phyloP scores from a whole-genome alignment of 2,329 filamentous ascomycete genomes.

The Cladosporium sp. region DNA sequence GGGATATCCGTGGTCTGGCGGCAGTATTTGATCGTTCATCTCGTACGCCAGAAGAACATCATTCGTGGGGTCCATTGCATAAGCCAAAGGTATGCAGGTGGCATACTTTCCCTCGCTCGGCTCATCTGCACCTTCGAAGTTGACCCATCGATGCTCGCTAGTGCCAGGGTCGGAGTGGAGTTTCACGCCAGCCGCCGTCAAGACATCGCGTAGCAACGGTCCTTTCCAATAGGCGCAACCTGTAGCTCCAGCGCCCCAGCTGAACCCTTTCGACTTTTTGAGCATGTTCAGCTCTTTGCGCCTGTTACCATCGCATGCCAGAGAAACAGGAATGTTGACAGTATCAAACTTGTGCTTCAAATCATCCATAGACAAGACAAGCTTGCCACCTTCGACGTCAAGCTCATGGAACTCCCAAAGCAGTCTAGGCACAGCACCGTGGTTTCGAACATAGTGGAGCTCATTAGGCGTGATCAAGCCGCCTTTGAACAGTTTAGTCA shows the following conservation, averaged over 20 bases:
- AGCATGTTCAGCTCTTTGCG: slow-evolving; percentile 56
- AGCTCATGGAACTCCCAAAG: slow-evolving; percentile 55
- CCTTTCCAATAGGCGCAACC: slow-evolving; percentile 56
- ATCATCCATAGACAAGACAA: slow-evolving; percentile 47
- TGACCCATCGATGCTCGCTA: slow-evolving; percentile 44
- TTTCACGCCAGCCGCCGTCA: slow-evolving; percentile 44
- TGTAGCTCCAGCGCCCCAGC: slow-evolving; percentile 48
- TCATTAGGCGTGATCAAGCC: slow-evolving; percentile 54
- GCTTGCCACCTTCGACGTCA: slow-evolving; percentile 43
- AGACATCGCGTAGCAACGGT: slow-evolving; percentile 47
- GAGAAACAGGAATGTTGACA: slow-evolving; percentile 51
- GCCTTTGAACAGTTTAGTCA: slow-evolving; percentile 46
- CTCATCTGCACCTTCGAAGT: slow-evolving; percentile 53
- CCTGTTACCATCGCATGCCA: slow-evolving; percentile 54
- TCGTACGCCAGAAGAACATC: slow-evolving; percentile 59
- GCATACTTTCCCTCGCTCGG: slow-evolving; percentile 50
- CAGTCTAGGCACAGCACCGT: slow-evolving; percentile 54
- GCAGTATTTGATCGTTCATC: slow-evolving; percentile 44
- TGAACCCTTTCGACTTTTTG: slow-evolving; percentile 51
- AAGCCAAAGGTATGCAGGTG: slow-evolving; percentile 52
- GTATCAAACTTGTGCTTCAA: slow-evolving; percentile 44
- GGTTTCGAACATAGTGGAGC: slow-evolving; percentile 56
- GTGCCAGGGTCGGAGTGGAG: slow-evolving; percentile 24
- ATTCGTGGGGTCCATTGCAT: slow-evolving; percentile 49
- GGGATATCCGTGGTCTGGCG: slow-evolving; percentile 47